These are phyloP conservation scores for Talaromyces islandicus DNA, from an alignment of 2,329 filamentous ascomycete genomes.

Conservation along the genomic window DNA sequence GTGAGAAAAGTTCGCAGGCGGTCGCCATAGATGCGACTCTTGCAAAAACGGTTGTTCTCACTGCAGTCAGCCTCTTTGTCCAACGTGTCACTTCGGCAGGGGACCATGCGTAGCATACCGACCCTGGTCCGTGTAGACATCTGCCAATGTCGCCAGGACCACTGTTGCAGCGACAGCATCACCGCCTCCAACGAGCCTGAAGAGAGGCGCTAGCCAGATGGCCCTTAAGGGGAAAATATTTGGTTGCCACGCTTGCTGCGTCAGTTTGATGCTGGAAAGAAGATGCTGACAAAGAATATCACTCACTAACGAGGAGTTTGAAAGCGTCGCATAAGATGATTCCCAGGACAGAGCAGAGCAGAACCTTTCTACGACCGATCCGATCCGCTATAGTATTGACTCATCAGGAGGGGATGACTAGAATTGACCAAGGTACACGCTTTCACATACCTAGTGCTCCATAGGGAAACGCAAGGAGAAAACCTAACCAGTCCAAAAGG, in stretches of 20 bases:
- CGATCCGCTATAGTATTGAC: conserved; percentile 1
- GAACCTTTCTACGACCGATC: conserved; percentile 6
- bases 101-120: background rate
- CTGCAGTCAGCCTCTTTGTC: conserved; percentile 3
- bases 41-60: conserved; percentile 6
- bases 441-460: conserved; percentile 6
- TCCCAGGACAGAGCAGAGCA: conserved; percentile 4
- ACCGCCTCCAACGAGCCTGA: conserved; percentile 4
- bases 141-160: conserved; percentile 6
- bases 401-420: background rate
- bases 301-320: conserved; percentile 8
- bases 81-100: background rate
- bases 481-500: background rate
- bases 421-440: conserved; percentile 1
- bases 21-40: conserved; percentile 4
- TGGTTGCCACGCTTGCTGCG: conserved; percentile 2
- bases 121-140: conserved; percentile 6
- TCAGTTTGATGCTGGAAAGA: conserved; percentile 3
- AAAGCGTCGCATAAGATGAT: conserved; percentile 6
- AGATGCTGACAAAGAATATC: background rate
- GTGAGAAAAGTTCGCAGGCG: conserved; percentile 5
- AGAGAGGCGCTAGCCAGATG: conserved; percentile 7
- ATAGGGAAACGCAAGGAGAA: conserved; percentile 5
- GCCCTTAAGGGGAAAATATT: conserved; percentile 2
- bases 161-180: conserved; percentile 7